Evolutionary conservation across 352 stramenopile genomes (phyloP), one percentile per base, ranked within the genome.

Genomic region (Sclerospora graminicola): DNA sequence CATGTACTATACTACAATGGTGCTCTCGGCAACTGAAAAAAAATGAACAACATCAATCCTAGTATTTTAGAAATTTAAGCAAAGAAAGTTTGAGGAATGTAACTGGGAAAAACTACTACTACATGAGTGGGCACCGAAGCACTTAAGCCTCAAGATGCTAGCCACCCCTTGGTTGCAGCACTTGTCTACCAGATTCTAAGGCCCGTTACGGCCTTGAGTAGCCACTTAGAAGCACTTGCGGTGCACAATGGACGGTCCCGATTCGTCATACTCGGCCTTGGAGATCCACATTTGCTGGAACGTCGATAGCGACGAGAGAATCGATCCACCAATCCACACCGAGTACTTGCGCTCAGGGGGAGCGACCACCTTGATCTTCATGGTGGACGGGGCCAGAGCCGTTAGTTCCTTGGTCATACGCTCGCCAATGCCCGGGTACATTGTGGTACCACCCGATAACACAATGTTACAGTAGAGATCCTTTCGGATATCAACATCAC

Each of bases 261-360:
- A 92, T 37, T 99, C 94, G 43, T 99, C 94, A 69, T 98, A 98
- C 61, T 98, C 94, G 31, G 85, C 70, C 80, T 98, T 98, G 20
- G 82, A 93, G 66, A 98, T 98, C 91, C 94, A 98, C 90, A 98
- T 98, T 52, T 95, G 84, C 66, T 98, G 89, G 89, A 99, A 99
- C 37, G 94, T 98, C 37, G 90, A 95, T n/a, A 98, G 73, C 57
- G 89, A 97, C 14, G 94, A 75, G 29, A 98, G 63, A 55, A 99
- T 98, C 46, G 86, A 97, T 50, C 95, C 95, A 71, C 95, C 93
- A 66, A 98, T 98, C 95, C 93, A 98, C 14, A 97, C 90, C 26
- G 86, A 97, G 76, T 98, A 98, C 73, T 97, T 93, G 41, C 86
- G 77, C 68, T 95, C 82, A 5, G 80, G 83, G 9, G 83, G 89